phyloP scores from a whole-genome alignment of 176 grass and related monocot genomes.

The Themeda triandra region DNA sequence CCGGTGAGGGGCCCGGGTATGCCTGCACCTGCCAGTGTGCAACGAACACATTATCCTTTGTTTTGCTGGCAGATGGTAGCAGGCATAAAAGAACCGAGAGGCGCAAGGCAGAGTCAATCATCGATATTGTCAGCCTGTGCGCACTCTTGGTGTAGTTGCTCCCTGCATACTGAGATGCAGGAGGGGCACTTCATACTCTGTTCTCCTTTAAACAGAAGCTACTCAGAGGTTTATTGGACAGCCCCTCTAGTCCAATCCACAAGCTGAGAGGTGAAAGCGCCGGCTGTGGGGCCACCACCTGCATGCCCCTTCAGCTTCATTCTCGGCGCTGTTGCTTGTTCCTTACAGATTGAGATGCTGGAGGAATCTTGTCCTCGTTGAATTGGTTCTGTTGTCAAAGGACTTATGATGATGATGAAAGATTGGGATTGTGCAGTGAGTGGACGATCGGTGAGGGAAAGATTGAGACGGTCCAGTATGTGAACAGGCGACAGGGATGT shows the following conservation, averaged over 20 bases:
- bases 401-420: background rate
- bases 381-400: background rate
- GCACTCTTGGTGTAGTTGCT: conserved; percentile 26
- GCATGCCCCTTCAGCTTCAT: background rate
- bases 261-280: background rate
- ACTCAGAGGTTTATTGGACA: background rate
- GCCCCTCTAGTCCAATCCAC: background rate
- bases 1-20: conserved; percentile 93
- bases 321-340: background rate
- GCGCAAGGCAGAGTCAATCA: background rate
- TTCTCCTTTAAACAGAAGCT: background rate
- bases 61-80: conserved; percentile 54
- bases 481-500: background rate
- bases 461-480: background rate
- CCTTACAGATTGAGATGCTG: conserved; percentile 7
- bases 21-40: conserved; percentile 77
- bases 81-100: conserved; percentile 56
- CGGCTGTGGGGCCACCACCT: background rate
- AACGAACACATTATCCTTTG: background rate
- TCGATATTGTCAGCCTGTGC: conserved; percentile 13
- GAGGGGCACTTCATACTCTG: background rate
- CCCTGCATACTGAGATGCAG: conserved; percentile 23
- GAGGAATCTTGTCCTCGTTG: background rate
- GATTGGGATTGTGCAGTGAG: background rate
- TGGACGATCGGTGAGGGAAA: background rate